These are phyloP conservation scores for Davidsoniella virescens DNA, from an alignment of 2,329 filamentous ascomycete species.

Conservation along the genomic window DNA sequence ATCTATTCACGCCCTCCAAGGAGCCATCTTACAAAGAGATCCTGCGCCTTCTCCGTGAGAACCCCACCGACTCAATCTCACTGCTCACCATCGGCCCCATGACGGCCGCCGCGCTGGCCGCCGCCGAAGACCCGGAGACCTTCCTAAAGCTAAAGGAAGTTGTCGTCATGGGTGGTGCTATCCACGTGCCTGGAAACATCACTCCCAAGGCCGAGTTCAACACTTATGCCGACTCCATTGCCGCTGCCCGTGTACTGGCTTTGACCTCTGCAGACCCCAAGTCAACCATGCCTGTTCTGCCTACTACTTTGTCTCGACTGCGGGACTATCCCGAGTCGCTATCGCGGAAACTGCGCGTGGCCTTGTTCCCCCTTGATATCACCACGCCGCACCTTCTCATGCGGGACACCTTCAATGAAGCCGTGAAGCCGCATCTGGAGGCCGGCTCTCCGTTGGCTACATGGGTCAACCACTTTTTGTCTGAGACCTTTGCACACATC, in stretches of 20 bases:
- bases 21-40: constrained; percentile 69
- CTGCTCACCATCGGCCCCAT: constrained; percentile 80
- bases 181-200: constrained; percentile 67
- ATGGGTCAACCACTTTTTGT: constrained; percentile 58
- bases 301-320: constrained; percentile 33
- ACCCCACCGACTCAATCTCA: constrained; percentile 71
- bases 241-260: constrained; percentile 60
- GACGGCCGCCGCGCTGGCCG: constrained; percentile 84
- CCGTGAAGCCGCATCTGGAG: constrained; percentile 37
- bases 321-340: constrained; percentile 48
- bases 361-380: constrained; percentile 61
- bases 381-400: constrained; percentile 54
- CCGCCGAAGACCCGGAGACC: constrained; percentile 72
- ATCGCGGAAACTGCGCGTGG: constrained; percentile 46
- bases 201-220: constrained; percentile 89
- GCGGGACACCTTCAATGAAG: constrained; percentile 39
- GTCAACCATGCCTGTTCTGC: constrained; percentile 63
- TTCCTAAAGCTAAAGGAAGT: constrained; percentile 83
- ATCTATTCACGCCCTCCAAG: constrained; percentile 61
- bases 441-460: constrained; percentile 55
- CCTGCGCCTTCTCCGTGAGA: constrained; percentile 65
- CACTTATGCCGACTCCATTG: constrained; percentile 71
- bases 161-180: constrained; percentile 85
- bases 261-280: constrained; percentile 57
- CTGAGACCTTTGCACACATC: constrained; percentile 54